phyloP scores from a whole-genome alignment of 163 green algal species.

The Volvox carteri region DNA sequence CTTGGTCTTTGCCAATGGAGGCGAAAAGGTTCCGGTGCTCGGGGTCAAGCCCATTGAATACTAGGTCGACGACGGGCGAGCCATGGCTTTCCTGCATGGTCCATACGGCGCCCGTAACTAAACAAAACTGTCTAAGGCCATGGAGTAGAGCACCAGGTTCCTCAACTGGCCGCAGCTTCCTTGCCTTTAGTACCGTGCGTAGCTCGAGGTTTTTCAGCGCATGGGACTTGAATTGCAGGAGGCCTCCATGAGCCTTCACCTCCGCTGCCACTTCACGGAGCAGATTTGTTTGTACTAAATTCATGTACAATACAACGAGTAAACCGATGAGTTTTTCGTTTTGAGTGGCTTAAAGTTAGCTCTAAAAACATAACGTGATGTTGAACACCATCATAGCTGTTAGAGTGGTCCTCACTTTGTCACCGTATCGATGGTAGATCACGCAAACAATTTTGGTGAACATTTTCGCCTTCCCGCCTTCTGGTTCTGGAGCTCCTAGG shows the following conservation, averaged over 20 bases:
- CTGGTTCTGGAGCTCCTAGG: background rate
- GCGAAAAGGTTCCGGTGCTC: slow-evolving; percentile 68
- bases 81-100: slow-evolving; percentile 71
- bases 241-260: background rate
- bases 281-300: slow-evolving; percentile 39
- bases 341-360: background rate
- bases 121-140: too few relatives aligned
- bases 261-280: slow-evolving; percentile 20
- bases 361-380: background rate
- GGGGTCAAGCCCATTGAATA: slow-evolving; percentile 56
- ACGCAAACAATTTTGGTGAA: background rate
- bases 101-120: too few relatives aligned
- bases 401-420: background rate
- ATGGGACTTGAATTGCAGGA: slow-evolving; percentile 32
- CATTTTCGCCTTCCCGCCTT: background rate
- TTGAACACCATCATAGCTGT: too few relatives aligned
- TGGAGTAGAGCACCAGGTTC: too few relatives aligned
- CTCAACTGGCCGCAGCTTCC: too few relatives aligned
- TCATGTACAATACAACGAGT: background rate
- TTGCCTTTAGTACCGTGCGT: slow-evolving; percentile 39
- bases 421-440: background rate
- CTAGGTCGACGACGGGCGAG: slow-evolving; percentile 54
- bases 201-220: slow-evolving; percentile 44
- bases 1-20: slow-evolving; percentile 69
- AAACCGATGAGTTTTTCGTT: background rate